These are phyloP conservation scores for Keqinozyma sinolaborantium DNA, from an alignment of 1,139 yeast species.

Conservation along the genomic window DNA sequence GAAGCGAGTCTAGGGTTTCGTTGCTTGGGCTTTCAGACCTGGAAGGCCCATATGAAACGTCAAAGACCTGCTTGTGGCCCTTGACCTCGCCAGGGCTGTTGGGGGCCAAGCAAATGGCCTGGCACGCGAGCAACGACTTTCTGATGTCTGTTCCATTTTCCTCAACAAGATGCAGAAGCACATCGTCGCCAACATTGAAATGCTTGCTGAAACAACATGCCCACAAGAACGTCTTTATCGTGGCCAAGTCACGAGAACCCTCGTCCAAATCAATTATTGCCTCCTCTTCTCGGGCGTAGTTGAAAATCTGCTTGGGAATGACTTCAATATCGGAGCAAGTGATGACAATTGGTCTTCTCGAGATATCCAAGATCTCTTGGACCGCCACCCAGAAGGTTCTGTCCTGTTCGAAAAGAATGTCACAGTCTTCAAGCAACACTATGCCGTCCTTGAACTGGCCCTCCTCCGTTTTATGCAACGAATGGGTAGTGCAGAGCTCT, in stretches of 20 bases:
- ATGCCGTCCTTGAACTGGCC: conserved; percentile 57
- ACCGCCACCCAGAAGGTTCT: conserved; percentile 77
- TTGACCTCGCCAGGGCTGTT: not conserved
- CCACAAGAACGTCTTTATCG: conserved; percentile 31
- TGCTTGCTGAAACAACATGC: conserved; percentile 38
- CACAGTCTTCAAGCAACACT: conserved; percentile 83
- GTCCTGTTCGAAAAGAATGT: conserved; percentile 76
- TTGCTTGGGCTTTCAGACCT: conserved; percentile 7
- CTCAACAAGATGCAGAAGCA: conserved; percentile 30
- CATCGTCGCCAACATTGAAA: conserved; percentile 26
- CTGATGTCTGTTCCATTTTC: conserved; percentile 48
- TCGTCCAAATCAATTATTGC: conserved; percentile 28
- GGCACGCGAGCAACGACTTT: conserved; percentile 50
- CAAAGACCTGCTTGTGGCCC: not conserved
- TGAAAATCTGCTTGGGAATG: conserved; percentile 53
- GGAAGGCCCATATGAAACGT: conserved; percentile 10
- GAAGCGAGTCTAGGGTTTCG: conserved; percentile 7
- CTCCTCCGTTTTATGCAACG: conserved; percentile 52
- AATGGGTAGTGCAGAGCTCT: conserved; percentile 82
- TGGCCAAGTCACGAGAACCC: conserved; percentile 13
- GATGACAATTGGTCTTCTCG: conserved; percentile 77
- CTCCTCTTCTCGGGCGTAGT: conserved; percentile 40
- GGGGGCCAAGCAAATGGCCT: conserved; percentile 44
- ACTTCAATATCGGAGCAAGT: conserved; percentile 60
- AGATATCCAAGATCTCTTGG: conserved; percentile 56